Evolutionary conservation across 805 yeast species (phyloP).

Genomic region (Nakazawaea molendinolei): DNA sequence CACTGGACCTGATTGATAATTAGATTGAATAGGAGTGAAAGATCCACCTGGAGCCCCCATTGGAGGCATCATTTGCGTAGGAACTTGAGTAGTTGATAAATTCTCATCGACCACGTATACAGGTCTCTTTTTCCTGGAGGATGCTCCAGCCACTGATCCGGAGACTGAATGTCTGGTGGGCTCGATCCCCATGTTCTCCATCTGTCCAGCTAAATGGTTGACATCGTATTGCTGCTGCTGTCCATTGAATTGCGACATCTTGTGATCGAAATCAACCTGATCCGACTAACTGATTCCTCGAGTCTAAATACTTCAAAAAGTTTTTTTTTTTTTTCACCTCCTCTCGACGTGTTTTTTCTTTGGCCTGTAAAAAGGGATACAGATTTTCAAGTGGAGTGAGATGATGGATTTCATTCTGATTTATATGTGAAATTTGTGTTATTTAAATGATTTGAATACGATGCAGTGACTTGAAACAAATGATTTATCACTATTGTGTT

Average conservation of each 20-base stretch:
- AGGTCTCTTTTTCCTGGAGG: conserved; percentile 10
- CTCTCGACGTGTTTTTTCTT: conserved; percentile 4
- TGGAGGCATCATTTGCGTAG: conserved; percentile 5
- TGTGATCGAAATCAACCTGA: not conserved
- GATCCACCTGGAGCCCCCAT: not conserved
- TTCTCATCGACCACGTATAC: conserved; percentile 11
- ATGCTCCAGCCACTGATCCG: not conserved
- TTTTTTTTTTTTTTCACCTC: not conserved
- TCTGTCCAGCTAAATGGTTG: conserved; percentile 1
- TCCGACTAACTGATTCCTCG: too few relatives aligned
- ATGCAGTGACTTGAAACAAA: too few relatives aligned
- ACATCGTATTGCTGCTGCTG: conserved; percentile 5
- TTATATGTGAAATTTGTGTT: too few relatives aligned
- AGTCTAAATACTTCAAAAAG: too few relatives aligned
- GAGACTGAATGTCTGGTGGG: conserved; percentile 1
- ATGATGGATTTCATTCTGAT: too few relatives aligned
- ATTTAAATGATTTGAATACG: too few relatives aligned
- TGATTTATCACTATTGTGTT: too few relatives aligned
- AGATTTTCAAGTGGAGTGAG: too few relatives aligned
- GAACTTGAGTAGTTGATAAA: conserved; percentile 1
- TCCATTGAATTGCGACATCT: conserved; percentile 4
- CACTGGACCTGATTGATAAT: not conserved
- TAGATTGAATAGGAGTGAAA: conserved; percentile 1
- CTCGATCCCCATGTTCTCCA: not conserved
- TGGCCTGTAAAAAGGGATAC: too few relatives aligned